Evolutionary conservation across 1,284 basidiomycete species (phyloP).

Genomic region (Volvariella surrecta): DNA sequence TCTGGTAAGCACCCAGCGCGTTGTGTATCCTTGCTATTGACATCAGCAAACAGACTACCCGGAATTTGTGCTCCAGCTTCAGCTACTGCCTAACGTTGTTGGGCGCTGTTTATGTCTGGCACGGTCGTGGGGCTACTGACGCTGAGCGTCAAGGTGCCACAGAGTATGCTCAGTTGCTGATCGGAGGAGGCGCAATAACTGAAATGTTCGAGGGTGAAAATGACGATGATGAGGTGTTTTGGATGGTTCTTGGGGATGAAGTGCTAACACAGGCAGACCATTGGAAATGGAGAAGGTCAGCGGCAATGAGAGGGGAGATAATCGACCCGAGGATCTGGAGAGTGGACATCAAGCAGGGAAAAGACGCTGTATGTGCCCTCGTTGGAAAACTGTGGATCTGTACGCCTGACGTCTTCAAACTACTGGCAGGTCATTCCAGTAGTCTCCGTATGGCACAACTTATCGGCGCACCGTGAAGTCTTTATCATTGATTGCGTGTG

Average conservation of each 20-base stretch:
- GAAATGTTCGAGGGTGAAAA: conserved; percentile 57
- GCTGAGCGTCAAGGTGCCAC: conserved; percentile 52
- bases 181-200: conserved; percentile 27
- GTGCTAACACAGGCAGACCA: conserved; percentile 69
- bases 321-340: conserved; percentile 48
- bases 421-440: conserved; percentile 21
- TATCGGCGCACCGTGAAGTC: conserved; percentile 26
- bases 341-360: conserved; percentile 31
- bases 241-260: conserved; percentile 71
- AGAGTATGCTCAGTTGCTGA: conserved; percentile 46
- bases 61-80: conserved; percentile 71
- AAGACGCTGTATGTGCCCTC: conserved; percentile 28
- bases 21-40: not conserved
- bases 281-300: conserved; percentile 58
- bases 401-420: not conserved
- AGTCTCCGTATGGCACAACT: conserved; percentile 23
- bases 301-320: conserved; percentile 15
- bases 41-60: conserved; percentile 35
- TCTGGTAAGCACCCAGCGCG: conserved; percentile 39
- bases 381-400: not conserved
- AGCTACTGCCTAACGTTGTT: conserved; percentile 68
- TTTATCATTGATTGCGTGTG: conserved; percentile 66
- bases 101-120: conserved; percentile 68
- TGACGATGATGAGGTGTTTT: conserved; percentile 66
- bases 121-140: conserved; percentile 56